Evolutionary conservation across 345 rosid species (phyloP), one percentile per base, ranked within the genome.

Genomic region (Salix udensis): DNA sequence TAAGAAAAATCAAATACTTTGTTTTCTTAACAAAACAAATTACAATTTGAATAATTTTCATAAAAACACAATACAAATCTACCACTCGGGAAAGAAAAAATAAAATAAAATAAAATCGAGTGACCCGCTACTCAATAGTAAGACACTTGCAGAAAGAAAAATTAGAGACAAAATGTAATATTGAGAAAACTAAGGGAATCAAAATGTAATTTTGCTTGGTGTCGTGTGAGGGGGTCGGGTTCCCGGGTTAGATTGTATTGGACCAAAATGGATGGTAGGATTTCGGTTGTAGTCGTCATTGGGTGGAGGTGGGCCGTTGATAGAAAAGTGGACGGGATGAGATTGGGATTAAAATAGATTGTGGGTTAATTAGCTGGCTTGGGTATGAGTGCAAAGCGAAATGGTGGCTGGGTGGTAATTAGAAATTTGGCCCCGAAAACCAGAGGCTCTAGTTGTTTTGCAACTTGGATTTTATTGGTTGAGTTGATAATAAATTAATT

Each of bases 241-340:
- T 67, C 0, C 21, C 78, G 65, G 67, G 72, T 37, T 75, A 31
- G 62, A 67, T 14, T 23, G 58, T 16, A 44, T 36, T 55, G 76
- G 74, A 44, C 85, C 82, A 70, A 4, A 48, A 13, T 50, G 4
- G 19, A 82, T 76, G 82, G 78, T 50, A 10, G 44, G 44, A 40
- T 40, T 12, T 10, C 2, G 13, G 44, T 10, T 10, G 44, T 40
- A 12, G 44, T 40, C 4, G 81, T 50, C 36, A 31, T 23, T 24
- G 61, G 76, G 65, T 12, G 37, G 12, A 64, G 42, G 11, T 24
- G 26, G 48, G 4, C 84, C 70, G 82, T 79, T 11, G 77, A 64
- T 61, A 3, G 4, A 1, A 2, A 4, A 48, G 18, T 40, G 4
- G 4, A 76, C 74, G 82, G 78, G 34, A 4, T 2, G 0, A 44